These are phyloP conservation scores for Cladosporium colombiae DNA, from an alignment of 2,329 filamentous ascomycete genomes.

Conservation along the genomic window DNA sequence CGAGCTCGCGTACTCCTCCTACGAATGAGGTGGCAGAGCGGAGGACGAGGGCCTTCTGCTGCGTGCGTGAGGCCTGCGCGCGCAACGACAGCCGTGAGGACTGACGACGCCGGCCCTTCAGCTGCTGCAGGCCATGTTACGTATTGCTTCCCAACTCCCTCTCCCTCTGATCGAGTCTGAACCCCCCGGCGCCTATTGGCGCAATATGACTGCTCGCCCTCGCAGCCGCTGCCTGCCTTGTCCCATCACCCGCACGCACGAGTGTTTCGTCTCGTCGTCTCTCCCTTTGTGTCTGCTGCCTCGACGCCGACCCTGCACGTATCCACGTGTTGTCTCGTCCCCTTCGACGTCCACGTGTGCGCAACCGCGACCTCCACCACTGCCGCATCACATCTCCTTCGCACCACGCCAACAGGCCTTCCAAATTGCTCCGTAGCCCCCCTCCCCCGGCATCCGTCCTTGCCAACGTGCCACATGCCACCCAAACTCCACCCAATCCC, in stretches of 20 bases:
- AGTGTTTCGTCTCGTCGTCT: background rate
- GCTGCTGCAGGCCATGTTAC: background rate
- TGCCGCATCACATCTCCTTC: background rate
- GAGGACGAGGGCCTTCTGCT: background rate
- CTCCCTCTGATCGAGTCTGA: background rate
- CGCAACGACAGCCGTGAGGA: background rate
- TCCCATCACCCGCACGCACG: background rate
- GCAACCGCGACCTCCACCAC: background rate
- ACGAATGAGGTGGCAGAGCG: background rate
- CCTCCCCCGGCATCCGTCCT: background rate
- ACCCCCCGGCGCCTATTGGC: background rate
- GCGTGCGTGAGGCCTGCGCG: background rate
- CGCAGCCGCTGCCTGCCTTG: background rate
- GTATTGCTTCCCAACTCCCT: background rate
- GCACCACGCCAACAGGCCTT: background rate
- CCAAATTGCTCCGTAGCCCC: background rate
- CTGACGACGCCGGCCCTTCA: background rate
- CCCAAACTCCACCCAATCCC: background rate
- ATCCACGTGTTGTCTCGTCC: background rate
- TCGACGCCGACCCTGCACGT: background rate
- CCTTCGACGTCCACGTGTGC: background rate
- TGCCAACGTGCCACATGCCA: conserved; percentile 4
- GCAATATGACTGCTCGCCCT: background rate
- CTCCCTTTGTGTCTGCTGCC: background rate
- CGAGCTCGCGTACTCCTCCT: background rate